Percentiles rank a stretch among this genome's conserved stretches.
phyloP scores from a whole-genome alignment of 192 early-diverging fungal genomes.

The Backusella macrospora region DNA sequence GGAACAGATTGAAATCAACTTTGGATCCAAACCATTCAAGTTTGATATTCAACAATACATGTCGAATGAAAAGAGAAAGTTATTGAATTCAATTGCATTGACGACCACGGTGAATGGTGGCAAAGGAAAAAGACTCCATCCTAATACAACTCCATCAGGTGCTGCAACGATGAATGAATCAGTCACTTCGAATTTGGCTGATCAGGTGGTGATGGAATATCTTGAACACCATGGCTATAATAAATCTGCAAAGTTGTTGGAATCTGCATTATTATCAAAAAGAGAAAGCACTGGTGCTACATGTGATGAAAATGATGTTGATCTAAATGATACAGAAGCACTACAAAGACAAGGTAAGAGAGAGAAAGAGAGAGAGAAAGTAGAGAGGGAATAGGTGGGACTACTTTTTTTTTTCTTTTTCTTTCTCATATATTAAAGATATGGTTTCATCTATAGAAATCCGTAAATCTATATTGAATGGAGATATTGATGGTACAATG shows the following conservation, averaged over 20 bases:
- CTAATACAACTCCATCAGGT: background rate
- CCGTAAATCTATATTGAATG: slow-evolving; percentile 57
- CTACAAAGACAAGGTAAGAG: slow-evolving; percentile 21
- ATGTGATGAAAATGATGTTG: background rate
- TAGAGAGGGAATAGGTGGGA: background rate
- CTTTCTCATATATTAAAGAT: background rate
- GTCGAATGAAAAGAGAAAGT: slow-evolving; percentile 16
- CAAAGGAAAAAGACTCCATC: no score
- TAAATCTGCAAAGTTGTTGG: slow-evolving; percentile 61
- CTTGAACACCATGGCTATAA: background rate
- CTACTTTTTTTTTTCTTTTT: background rate
- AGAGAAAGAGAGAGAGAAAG: background rate
- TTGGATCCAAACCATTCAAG: slow-evolving; percentile 60
- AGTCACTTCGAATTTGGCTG: background rate
- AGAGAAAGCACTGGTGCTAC: background rate
- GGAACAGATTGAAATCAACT: slow-evolving; percentile 61
- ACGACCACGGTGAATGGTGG: background rate
- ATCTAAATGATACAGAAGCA: slow-evolving; percentile 7
- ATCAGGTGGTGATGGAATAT: slow-evolving; percentile 12
- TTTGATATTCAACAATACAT: slow-evolving; percentile 60
- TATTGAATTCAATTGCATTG: background rate
- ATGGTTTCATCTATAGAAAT: slow-evolving; percentile 39
- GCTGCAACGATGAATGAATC: background rate
- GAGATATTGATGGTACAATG: slow-evolving; percentile 79
- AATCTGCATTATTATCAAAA: background rate